These are phyloP conservation scores for Elongisporangium prolatum DNA, from an alignment of 352 stramenopile genomes.

Conservation along the genomic window DNA sequence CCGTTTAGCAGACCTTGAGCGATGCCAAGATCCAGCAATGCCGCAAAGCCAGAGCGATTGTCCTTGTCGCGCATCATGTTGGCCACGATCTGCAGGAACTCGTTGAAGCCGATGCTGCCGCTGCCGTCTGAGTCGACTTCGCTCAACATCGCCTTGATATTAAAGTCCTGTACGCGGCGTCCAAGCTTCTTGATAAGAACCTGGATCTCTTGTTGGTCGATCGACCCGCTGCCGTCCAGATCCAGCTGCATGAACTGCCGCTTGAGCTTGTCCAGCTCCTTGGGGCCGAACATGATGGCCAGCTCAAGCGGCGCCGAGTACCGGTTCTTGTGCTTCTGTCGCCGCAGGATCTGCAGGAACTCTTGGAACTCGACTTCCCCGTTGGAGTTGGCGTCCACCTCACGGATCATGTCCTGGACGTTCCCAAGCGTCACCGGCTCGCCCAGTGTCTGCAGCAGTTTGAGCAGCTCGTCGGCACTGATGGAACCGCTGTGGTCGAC, in stretches of 20 bases:
- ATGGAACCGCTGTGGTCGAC: slow-evolving; percentile 60
- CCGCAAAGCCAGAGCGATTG: slow-evolving; percentile 37
- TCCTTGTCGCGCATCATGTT: slow-evolving; percentile 44
- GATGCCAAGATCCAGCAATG: slow-evolving; percentile 51
- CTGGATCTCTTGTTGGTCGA: slow-evolving; percentile 63
- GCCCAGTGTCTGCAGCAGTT: slow-evolving; percentile 50
- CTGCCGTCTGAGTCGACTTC: slow-evolving; percentile 68
- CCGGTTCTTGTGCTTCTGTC: slow-evolving; percentile 57
- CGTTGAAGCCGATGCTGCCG: slow-evolving; percentile 63
- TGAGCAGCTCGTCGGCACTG: slow-evolving; percentile 47
- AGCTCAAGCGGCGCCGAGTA: slow-evolving; percentile 62
- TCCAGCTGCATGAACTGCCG: slow-evolving; percentile 66
- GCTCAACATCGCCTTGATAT: slow-evolving; percentile 50
- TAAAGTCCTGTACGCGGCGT: slow-evolving; percentile 30
- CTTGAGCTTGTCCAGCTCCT: slow-evolving; percentile 64
- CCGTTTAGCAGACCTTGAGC: slow-evolving; percentile 59
- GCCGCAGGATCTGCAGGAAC: slow-evolving; percentile 52
- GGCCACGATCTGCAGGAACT: slow-evolving; percentile 66
- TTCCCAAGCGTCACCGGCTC: slow-evolving; percentile 57
- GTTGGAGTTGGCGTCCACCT: slow-evolving; percentile 53
- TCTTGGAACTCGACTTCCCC: slow-evolving; percentile 68
- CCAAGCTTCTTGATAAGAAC: slow-evolving; percentile 58
- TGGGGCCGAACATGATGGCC: slow-evolving; percentile 55
- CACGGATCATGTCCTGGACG: slow-evolving; percentile 47
- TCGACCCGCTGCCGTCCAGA: slow-evolving; percentile 55